A percentile compares a stretch with the other conserved stretches of the same genome.
Conservation (phyloP, 2,329 filamentous ascomycete species). For the Aspergillus sp. region DNA sequence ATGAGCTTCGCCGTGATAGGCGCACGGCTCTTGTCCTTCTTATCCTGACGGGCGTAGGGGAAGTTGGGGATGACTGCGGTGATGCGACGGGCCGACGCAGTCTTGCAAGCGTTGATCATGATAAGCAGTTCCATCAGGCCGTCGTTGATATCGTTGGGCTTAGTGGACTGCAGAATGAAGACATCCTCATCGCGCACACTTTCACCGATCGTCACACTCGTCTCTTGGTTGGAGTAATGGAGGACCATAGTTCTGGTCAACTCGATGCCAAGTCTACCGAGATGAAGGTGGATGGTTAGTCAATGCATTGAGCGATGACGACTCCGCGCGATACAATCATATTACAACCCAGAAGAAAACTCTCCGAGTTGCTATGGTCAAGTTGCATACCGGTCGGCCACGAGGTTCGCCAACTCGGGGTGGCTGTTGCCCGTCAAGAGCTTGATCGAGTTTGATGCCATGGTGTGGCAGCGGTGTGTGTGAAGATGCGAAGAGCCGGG, state of each 20-base stretch:
- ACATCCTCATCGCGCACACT: conserved; percentile 96
- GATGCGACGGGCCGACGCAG: conserved; percentile 80
- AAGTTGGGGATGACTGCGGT: conserved; percentile 96
- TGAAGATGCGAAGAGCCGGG: conserved; percentile 3
- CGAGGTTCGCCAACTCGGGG: conserved; percentile 66
- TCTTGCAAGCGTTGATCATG: conserved; percentile 95
- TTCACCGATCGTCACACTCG: conserved; percentile 83
- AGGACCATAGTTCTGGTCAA: conserved; percentile 67
- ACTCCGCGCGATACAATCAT: conserved; percentile 1
- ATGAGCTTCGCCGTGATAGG: conserved; percentile 95
- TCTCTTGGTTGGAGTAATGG: conserved; percentile 64
- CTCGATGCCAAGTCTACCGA: conserved; percentile 60
- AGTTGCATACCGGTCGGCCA: conserved; percentile 60
- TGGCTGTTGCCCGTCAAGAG: conserved; percentile 73
- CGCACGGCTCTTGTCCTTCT: conserved; percentile 94
- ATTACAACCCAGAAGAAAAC: not conserved
- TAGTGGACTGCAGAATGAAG: conserved; percentile 94
- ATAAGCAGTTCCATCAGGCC: conserved; percentile 97
- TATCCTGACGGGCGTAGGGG: conserved; percentile 94
- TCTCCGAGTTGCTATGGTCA: not conserved
- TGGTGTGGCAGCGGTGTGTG: conserved; percentile 30
- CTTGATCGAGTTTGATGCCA: conserved; percentile 74
- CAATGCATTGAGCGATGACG: not conserved
- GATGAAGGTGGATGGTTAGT: conserved; percentile 10
- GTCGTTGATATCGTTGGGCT: conserved; percentile 95